Percentiles rank a stretch among this genome's conserved stretches.
Evolutionary conservation across 345 rosid genomes (phyloP).

Genomic region (Rhodamnia rubescens): DNA sequence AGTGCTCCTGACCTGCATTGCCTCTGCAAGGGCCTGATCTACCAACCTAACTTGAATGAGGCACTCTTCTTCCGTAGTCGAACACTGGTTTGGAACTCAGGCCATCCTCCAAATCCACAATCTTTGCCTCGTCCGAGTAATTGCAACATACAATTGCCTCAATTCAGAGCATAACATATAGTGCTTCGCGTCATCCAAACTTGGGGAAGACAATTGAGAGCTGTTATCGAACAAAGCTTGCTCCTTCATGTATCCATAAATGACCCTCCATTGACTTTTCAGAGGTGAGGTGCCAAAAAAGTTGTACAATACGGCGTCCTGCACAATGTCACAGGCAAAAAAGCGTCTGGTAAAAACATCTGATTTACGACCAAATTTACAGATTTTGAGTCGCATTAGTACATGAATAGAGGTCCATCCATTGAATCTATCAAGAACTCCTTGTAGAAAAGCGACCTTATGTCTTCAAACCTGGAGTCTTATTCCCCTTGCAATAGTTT

Average conservation of each 20-base stretch:
- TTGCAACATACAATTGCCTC: slow-evolving; percentile 13
- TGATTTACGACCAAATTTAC: neutral
- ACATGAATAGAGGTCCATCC: neutral
- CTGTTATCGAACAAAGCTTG: neutral
- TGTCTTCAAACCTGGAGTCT: slow-evolving; percentile 42
- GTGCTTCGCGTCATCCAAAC: slow-evolving; percentile 21
- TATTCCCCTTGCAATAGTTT: slow-evolving; percentile 34
- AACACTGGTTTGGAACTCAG: slow-evolving; percentile 16
- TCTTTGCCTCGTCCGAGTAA: slow-evolving; percentile 47
- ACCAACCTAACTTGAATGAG: slow-evolving; percentile 23
- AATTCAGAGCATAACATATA: slow-evolving; percentile 32
- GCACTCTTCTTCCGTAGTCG: slow-evolving; percentile 5
- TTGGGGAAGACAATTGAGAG: slow-evolving; percentile 6
- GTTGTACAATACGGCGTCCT: slow-evolving; percentile 44
- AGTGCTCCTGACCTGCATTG: slow-evolving; percentile 36
- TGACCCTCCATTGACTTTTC: slow-evolving; percentile 36
- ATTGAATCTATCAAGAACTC: slow-evolving; percentile 21
- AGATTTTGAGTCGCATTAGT: neutral
- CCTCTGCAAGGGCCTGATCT: slow-evolving; percentile 25
- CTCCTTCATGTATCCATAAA: slow-evolving; percentile 23
- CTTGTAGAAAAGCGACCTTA: slow-evolving; percentile 23
- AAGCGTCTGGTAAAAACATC: neutral
- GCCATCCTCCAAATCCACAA: slow-evolving; percentile 39
- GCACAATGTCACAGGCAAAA: neutral
- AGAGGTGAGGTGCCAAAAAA: slow-evolving; percentile 43